These are phyloP conservation scores for Podaxis sp. DNA, from an alignment of 768 basidiomycete genomes.

Conservation along the genomic window DNA sequence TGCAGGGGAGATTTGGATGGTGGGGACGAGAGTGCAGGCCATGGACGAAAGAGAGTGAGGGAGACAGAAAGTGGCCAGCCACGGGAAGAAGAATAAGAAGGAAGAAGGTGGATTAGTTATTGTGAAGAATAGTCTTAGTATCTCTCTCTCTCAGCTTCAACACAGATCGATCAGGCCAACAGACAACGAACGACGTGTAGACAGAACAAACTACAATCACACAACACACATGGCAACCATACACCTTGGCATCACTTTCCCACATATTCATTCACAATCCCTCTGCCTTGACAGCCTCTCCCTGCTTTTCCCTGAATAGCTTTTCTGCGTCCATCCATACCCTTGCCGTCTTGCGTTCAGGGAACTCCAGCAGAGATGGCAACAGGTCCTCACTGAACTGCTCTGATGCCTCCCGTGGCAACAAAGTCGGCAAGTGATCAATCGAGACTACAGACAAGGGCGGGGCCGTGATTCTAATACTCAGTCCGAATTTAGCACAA, in stretches of 20 bases:
- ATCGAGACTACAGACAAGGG: conserved; percentile 87
- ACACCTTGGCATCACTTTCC: conserved; percentile 10
- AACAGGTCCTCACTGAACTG: conserved; percentile 89
- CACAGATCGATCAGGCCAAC: neutral
- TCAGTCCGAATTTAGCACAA: conserved; percentile 14
- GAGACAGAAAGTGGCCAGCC: conserved; percentile 19
- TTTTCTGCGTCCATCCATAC: conserved; percentile 90
- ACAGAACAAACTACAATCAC: conserved; percentile 8
- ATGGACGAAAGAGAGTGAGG: conserved; percentile 28
- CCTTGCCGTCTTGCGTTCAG: conserved; percentile 55
- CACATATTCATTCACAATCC: conserved; percentile 20
- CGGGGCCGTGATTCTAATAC: conserved; percentile 53
- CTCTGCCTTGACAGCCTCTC: conserved; percentile 37
- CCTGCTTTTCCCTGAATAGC: conserved; percentile 62
- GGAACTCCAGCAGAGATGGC: conserved; percentile 81
- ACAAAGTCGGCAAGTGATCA: conserved; percentile 92
- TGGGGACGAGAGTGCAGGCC: conserved; percentile 49
- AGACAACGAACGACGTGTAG: neutral
- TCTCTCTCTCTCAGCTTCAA: neutral
- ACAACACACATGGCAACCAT: conserved; percentile 14
- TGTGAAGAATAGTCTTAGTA: conserved; percentile 16
- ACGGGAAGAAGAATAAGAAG: conserved; percentile 32
- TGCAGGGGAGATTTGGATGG: conserved; percentile 67
- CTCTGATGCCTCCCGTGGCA: conserved; percentile 95
- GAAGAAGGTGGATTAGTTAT: conserved; percentile 17